Evolutionary conservation across 352 stramenopile species (phyloP).

Genomic region (Chrysophaeum taylorii): DNA sequence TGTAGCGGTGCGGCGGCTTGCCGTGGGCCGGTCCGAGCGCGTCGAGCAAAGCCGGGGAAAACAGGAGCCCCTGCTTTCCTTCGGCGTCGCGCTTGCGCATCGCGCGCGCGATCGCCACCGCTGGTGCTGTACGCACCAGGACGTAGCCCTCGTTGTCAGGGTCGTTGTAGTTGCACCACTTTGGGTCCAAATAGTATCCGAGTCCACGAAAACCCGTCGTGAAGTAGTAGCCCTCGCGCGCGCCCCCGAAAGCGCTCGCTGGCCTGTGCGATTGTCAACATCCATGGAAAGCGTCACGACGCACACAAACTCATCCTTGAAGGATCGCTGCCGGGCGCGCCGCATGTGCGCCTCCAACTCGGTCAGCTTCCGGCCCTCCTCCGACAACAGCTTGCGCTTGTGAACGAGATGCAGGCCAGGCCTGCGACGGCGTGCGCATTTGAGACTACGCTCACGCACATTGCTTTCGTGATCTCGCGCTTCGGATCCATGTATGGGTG

Average conservation of each 20-base stretch:
- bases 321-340: neutral
- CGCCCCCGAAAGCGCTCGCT: neutral
- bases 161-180: constrained; percentile 5
- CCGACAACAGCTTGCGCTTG: neutral
- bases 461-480: neutral
- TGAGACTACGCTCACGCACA: neutral
- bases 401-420: constrained; percentile 5
- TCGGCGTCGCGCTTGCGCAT: neutral
- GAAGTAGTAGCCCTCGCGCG: constrained; percentile 8
- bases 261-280: too few relatives aligned
- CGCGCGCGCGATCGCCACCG: neutral
- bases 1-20: neutral
- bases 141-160: constrained; percentile 11
- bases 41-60: neutral
- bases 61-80: neutral
- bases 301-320: constrained; percentile 14
- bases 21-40: constrained; percentile 4
- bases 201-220: neutral
- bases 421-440: neutral
- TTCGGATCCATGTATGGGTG: neutral
- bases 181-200: constrained; percentile 4
- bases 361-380: constrained; percentile 10
- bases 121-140: neutral
- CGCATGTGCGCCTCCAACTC: neutral
- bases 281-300: too few relatives aligned